Conservation (phyloP, 192 early-diverging fungal species). For the Kickxella alabastrina region DNA sequence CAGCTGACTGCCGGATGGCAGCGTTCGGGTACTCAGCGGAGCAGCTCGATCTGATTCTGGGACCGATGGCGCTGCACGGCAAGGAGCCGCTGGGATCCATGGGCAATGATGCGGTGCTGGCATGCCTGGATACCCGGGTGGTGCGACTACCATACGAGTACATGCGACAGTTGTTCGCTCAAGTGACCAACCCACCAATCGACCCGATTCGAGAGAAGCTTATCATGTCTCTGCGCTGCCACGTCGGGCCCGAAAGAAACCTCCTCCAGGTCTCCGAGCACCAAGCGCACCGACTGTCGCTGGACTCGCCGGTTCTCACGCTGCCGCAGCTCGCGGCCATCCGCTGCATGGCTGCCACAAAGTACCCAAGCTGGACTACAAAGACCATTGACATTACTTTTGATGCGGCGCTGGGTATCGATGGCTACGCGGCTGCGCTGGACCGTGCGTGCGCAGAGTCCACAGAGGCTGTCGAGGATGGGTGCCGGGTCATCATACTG, state of each 20-base stretch:
- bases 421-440: slow-evolving; percentile 71
- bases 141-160: slow-evolving; percentile 95
- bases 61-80: slow-evolving; percentile 85
- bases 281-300: slow-evolving; percentile 74
- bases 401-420: slow-evolving; percentile 65
- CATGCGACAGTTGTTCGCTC: slow-evolving; percentile 96
- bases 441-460: slow-evolving; percentile 89
- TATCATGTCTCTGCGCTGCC: slow-evolving; percentile 95
- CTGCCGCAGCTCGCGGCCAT: slow-evolving; percentile 78
- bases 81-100: slow-evolving; percentile 98
- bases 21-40: slow-evolving; percentile 92
- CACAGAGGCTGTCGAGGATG: slow-evolving; percentile 68
- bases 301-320: slow-evolving; percentile 86
- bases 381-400: slow-evolving; percentile 83
- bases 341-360: slow-evolving; percentile 60
- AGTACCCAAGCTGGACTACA: slow-evolving; percentile 66
- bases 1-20: slow-evolving; percentile 73
- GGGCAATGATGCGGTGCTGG: slow-evolving; percentile 95
- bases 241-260: slow-evolving; percentile 92
- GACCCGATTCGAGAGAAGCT: slow-evolving; percentile 98
- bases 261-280: slow-evolving; percentile 76
- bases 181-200: slow-evolving; percentile 98
- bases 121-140: slow-evolving; percentile 82
- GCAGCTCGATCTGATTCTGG: slow-evolving; percentile 82
- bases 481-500: slow-evolving; percentile 78